These are phyloP conservation scores for Yamadazyma akitaensis DNA, from an alignment of 805 yeast species.

Conservation along the genomic window DNA sequence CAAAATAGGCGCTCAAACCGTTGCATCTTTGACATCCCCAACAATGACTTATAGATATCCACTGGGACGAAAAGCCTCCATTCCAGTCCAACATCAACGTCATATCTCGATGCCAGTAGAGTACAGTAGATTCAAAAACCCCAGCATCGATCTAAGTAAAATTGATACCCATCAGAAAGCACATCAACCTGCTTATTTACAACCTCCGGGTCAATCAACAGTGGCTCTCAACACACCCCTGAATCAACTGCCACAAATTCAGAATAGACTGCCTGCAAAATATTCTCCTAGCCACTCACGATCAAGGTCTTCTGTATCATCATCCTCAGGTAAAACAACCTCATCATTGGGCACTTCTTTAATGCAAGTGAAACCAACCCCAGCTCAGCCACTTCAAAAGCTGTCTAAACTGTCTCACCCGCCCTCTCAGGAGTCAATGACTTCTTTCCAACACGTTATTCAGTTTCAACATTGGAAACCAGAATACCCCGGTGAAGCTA, in stretches of 20 bases:
- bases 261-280: constrained; percentile 7
- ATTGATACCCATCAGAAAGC: constrained; percentile 11
- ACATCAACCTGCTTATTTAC: constrained; percentile 1
- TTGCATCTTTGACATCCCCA: constrained; percentile 44
- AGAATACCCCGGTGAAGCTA: constrained; percentile 6
- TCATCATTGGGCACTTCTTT: constrained; percentile 21
- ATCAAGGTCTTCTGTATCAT: constrained; percentile 9
- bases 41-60: constrained; percentile 16
- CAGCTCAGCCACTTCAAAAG: constrained; percentile 39
- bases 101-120: constrained; percentile 40
- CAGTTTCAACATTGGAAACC: constrained; percentile 62
- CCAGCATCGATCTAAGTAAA: constrained; percentile 18
- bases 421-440: constrained; percentile 43
- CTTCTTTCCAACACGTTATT: constrained; percentile 47
- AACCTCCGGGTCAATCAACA: constrained; percentile 3
- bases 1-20: constrained; percentile 6
- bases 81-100: constrained; percentile 31
- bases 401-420: constrained; percentile 26
- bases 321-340: not conserved
- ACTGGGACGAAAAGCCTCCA: constrained; percentile 13
- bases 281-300: constrained; percentile 20
- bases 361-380: constrained; percentile 41
- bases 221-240: not conserved
- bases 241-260: constrained; percentile 1
- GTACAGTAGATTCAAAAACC: constrained; percentile 1